Conservation (phyloP, 2,329 filamentous ascomycete species). For the Penicillium griseofulvum region DNA sequence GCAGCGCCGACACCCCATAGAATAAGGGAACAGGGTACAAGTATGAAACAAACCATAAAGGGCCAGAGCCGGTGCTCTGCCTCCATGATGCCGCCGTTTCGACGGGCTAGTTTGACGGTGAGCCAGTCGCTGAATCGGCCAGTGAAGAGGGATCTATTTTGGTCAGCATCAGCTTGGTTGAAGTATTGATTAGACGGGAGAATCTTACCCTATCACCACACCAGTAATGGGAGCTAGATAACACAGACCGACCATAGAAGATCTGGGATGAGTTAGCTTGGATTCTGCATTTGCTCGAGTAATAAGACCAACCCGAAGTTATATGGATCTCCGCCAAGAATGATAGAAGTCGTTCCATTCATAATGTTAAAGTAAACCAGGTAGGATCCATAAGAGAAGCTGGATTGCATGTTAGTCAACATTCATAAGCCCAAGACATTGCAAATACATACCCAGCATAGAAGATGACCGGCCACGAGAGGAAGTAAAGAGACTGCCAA, state of each 20-base stretch:
- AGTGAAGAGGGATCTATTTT: conserved; percentile 36
- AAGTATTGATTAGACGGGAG: neutral
- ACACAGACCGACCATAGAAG: conserved; percentile 41
- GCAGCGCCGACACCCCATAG: conserved; percentile 46
- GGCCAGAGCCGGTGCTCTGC: conserved; percentile 45
- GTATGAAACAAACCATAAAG: conserved; percentile 34
- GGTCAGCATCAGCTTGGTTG: neutral
- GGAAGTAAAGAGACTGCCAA: conserved; percentile 35
- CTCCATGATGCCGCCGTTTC: conserved; percentile 43
- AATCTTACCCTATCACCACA: conserved; percentile 29
- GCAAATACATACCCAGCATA: conserved; percentile 33
- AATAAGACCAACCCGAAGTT: conserved; percentile 32
- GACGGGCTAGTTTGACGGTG: conserved; percentile 38
- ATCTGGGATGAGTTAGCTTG: conserved; percentile 25
- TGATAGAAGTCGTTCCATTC: conserved; percentile 40
- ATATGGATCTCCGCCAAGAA: conserved; percentile 37
- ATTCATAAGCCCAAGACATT: neutral
- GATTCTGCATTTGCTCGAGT: no score
- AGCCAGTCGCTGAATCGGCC: conserved; percentile 43
- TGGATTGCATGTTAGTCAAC: conserved; percentile 11
- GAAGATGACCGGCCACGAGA: conserved; percentile 41
- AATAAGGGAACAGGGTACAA: conserved; percentile 35
- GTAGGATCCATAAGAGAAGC: conserved; percentile 42
- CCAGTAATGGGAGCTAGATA: conserved; percentile 40
- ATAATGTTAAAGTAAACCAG: conserved; percentile 43